Evolutionary conservation across 768 basidiomycete species (phyloP).

Genomic region (Tephrocybe sp.): DNA sequence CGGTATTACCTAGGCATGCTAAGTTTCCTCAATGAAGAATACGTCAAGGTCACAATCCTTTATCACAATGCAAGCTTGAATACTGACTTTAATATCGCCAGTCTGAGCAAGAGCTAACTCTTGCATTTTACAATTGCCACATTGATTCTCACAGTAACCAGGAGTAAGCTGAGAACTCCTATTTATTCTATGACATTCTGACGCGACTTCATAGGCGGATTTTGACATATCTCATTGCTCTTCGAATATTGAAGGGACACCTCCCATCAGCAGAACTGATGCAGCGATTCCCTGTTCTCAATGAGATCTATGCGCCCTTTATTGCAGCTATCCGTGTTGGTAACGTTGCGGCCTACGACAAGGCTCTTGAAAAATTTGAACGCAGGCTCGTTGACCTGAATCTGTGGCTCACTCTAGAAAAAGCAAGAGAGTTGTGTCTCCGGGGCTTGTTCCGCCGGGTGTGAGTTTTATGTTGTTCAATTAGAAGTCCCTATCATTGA

Average conservation of each 20-base stretch:
- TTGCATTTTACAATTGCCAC: slow-evolving; percentile 86
- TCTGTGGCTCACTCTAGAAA: slow-evolving; percentile 84
- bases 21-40: slow-evolving; percentile 91
- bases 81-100: slow-evolving; percentile 25
- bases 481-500: slow-evolving; percentile 4
- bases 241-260: slow-evolving; percentile 85
- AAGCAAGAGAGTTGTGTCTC: slow-evolving; percentile 84
- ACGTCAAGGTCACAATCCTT: slow-evolving; percentile 59
- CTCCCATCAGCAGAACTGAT: slow-evolving; percentile 77
- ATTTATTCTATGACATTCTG: neutral
- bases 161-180: slow-evolving; percentile 52
- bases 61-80: neutral
- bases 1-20: slow-evolving; percentile 95
- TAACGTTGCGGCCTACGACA: slow-evolving; percentile 79
- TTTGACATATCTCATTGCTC: slow-evolving; percentile 85
- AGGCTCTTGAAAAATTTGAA: slow-evolving; percentile 71
- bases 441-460: slow-evolving; percentile 78
- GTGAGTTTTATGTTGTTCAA: slow-evolving; percentile 39
- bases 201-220: slow-evolving; percentile 62
- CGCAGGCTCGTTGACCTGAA: slow-evolving; percentile 81
- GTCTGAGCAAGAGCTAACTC: slow-evolving; percentile 85
- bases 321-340: slow-evolving; percentile 75
- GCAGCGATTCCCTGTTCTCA: slow-evolving; percentile 68
- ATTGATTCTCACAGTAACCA: slow-evolving; percentile 69
- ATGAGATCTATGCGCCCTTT: slow-evolving; percentile 79